A percentile compares a stretch with the other conserved stretches of the same genome.
phyloP scores from a whole-genome alignment of 2,329 filamentous ascomycete genomes.

The Aspergillus ruber region DNA sequence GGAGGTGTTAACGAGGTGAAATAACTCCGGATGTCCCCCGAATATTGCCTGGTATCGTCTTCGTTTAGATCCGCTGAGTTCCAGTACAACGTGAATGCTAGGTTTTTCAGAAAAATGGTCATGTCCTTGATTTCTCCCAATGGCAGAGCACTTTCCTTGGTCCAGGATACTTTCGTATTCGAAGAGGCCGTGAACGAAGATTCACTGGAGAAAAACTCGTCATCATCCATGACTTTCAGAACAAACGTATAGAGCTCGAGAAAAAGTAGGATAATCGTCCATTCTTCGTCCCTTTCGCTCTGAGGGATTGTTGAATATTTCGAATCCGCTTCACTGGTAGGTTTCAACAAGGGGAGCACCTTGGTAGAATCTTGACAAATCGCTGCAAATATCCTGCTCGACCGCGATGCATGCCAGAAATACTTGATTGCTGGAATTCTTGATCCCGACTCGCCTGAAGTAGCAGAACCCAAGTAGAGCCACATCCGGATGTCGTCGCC shows the following conservation, averaged over 20 bases:
- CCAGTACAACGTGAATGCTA: constrained; percentile 85
- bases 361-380: constrained; percentile 53
- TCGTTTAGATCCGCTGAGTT: constrained; percentile 61
- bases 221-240: constrained; percentile 87
- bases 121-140: constrained; percentile 66
- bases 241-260: constrained; percentile 92
- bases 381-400: constrained; percentile 51
- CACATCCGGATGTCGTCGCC: constrained; percentile 93
- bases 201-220: constrained; percentile 74
- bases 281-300: constrained; percentile 58
- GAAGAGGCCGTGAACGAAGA: constrained; percentile 38
- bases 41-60: constrained; percentile 30
- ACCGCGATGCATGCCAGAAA: constrained; percentile 67
- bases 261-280: constrained; percentile 83
- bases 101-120: constrained; percentile 79
- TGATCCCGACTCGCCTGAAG: constrained; percentile 28
- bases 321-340: constrained; percentile 36
- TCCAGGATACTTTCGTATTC: constrained; percentile 50
- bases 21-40: constrained; percentile 42
- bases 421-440: constrained; percentile 67
- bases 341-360: constrained; percentile 52
- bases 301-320: constrained; percentile 17
- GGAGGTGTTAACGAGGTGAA: constrained; percentile 29
- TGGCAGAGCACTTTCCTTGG: constrained; percentile 60
- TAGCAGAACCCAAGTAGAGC: constrained; percentile 69